Evolutionary conservation across 106 monocot species (phyloP).

Genomic region (Allium cepa): DNA sequence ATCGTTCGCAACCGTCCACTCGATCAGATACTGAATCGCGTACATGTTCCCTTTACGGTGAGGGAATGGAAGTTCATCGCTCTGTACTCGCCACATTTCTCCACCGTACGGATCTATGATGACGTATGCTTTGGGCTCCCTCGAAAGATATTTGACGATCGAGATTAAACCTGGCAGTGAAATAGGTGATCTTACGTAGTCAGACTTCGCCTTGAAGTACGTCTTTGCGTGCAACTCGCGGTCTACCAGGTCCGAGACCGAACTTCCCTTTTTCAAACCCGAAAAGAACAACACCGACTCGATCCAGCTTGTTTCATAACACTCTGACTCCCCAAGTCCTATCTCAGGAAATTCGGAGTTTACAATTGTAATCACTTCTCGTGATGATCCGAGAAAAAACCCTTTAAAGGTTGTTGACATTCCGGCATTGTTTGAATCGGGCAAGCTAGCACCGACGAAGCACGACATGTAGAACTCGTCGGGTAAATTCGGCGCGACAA

Average conservation of each 20-base stretch:
- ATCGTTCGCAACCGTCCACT: constrained; percentile 31
- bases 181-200: constrained; percentile 36
- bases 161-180: constrained; percentile 2
- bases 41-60: constrained; percentile 47
- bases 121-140: constrained; percentile 38
- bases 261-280: constrained; percentile 21
- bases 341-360: constrained; percentile 21
- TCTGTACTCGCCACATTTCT: constrained; percentile 23
- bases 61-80: constrained; percentile 44
- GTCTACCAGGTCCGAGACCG: constrained; percentile 23
- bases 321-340: constrained; percentile 2
- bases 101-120: constrained; percentile 74
- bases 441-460: constrained; percentile 20
- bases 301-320: constrained; percentile 53
- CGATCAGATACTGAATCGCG: constrained; percentile 42
- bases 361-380: not conserved
- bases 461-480: constrained; percentile 56
- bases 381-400: constrained; percentile 30
- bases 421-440: not conserved
- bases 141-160: constrained; percentile 5
- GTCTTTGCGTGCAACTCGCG: constrained; percentile 24
- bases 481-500: constrained; percentile 28
- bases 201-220: constrained; percentile 70
- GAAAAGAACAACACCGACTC: constrained; percentile 52
- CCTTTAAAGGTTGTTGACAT: constrained; percentile 46